These are phyloP conservation scores for Boletellus deceptivus DNA, from an alignment of 1,284 basidiomycete genomes.

Conservation along the genomic window DNA sequence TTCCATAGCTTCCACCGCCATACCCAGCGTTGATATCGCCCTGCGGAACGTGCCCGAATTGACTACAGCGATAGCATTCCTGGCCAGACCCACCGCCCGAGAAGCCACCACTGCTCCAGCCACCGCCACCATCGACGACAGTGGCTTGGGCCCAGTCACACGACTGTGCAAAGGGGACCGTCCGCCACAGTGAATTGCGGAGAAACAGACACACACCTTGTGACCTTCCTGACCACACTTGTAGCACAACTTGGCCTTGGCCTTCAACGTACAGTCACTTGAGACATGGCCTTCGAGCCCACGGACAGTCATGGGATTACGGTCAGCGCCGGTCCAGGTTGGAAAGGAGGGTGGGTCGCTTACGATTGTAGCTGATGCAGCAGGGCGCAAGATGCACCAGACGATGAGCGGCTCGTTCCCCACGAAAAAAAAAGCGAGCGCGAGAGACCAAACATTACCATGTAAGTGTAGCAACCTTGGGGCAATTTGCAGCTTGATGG, in stretches of 20 bases:
- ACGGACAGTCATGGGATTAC: constrained; percentile 25
- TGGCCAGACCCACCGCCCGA: constrained; percentile 39
- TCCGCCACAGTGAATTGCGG: background rate
- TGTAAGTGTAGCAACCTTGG: constrained; percentile 75
- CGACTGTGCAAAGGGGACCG: constrained; percentile 44
- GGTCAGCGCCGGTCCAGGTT: background rate
- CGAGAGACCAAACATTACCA: constrained; percentile 51
- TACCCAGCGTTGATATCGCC: constrained; percentile 34
- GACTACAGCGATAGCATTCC: constrained; percentile 87
- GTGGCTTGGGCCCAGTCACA: constrained; percentile 71
- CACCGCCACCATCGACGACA: constrained; percentile 35
- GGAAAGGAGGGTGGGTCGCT: constrained; percentile 26
- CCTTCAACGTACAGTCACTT: constrained; percentile 67
- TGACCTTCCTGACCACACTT: constrained; percentile 78
- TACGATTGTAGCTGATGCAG: constrained; percentile 68
- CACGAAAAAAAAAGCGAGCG: background rate
- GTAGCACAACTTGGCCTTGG: constrained; percentile 86
- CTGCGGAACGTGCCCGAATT: constrained; percentile 85
- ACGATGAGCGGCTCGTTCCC: constrained; percentile 11
- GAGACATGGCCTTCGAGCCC: constrained; percentile 76
- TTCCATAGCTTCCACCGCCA: constrained; percentile 15
- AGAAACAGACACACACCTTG: constrained; percentile 49
- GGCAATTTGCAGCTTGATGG: constrained; percentile 78
- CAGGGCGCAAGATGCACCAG: background rate
- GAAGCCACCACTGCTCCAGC: constrained; percentile 40